These are phyloP conservation scores for Isochrysis galbana DNA, from an alignment of 78 protist species.

Conservation along the genomic window DNA sequence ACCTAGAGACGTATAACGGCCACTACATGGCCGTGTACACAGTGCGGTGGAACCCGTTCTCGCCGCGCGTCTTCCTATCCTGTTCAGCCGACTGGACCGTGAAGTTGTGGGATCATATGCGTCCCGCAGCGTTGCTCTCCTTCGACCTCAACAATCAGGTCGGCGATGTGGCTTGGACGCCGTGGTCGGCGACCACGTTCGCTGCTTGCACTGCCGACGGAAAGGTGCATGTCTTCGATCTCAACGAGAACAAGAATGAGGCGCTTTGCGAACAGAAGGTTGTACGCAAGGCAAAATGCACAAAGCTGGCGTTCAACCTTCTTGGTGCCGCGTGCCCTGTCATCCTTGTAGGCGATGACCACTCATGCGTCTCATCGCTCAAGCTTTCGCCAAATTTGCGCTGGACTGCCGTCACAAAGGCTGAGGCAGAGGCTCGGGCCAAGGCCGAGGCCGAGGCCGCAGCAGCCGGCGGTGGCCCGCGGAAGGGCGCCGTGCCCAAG, in stretches of 20 bases:
- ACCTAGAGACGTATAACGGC: conserved; percentile 62
- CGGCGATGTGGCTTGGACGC: conserved; percentile 83
- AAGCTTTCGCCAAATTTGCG: conserved; percentile 61
- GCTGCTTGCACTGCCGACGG: conserved; percentile 73
- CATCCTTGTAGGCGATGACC: conserved; percentile 81
- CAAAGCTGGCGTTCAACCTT: conserved; percentile 70
- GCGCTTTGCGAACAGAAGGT: conserved; percentile 76
- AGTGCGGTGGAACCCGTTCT: conserved; percentile 76
- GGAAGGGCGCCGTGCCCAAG: background rate
- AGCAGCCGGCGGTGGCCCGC: background rate
- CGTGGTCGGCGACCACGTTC: conserved; percentile 79
- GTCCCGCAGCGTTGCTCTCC: conserved; percentile 44
- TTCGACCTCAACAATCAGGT: conserved; percentile 63
- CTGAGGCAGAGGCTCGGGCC: conserved; percentile 7
- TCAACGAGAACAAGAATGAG: conserved; percentile 55
- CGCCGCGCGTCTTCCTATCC: conserved; percentile 68
- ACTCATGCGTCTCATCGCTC: conserved; percentile 59
- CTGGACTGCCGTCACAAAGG: background rate
- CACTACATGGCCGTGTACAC: conserved; percentile 82
- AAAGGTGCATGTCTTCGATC: conserved; percentile 66
- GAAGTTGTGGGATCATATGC: conserved; percentile 70
- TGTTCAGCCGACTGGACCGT: conserved; percentile 85
- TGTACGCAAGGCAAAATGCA: conserved; percentile 66
- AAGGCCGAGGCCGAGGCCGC: conserved; percentile 34
- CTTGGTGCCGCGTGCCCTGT: background rate